These are phyloP conservation scores for Lagerstroemia speciosa DNA, from an alignment of 345 rosid genomes.

Conservation along the genomic window DNA sequence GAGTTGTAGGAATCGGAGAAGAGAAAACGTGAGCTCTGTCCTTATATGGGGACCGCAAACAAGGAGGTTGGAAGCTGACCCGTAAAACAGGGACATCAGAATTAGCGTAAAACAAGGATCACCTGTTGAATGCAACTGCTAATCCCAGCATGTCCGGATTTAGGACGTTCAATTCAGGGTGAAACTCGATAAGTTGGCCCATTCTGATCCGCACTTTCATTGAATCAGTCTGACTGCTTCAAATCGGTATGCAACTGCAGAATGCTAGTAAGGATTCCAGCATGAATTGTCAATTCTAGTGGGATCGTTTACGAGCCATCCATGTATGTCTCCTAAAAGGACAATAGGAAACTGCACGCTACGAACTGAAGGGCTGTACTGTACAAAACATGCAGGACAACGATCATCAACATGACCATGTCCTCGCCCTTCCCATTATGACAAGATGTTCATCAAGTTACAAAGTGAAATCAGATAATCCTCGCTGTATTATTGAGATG, in stretches of 20 bases:
- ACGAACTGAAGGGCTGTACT: background rate
- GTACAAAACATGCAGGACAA: background rate
- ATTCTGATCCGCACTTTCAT: background rate
- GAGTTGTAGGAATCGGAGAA: background rate
- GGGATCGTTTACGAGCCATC: background rate
- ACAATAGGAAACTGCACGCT: background rate
- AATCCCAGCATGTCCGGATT: background rate
- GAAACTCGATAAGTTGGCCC: background rate
- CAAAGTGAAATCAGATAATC: background rate
- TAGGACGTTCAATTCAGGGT: background rate
- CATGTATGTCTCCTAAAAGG: background rate
- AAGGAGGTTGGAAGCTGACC: background rate
- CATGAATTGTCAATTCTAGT: no score
- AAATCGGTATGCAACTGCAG: background rate
- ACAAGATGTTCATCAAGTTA: background rate
- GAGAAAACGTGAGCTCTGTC: background rate
- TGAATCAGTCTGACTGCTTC: background rate
- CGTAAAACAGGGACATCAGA: background rate
- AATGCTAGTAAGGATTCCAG: background rate
- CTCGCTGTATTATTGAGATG: background rate
- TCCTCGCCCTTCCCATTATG: background rate
- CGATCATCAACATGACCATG: background rate
- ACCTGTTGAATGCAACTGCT: conserved; percentile 1
- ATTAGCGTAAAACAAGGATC: conserved; percentile 7
- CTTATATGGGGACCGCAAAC: background rate